Evolutionary conservation across 1,284 basidiomycete species (phyloP), one percentile per base, ranked within the genome.

Genomic region (Apiotrichum akiyoshidainum): DNA sequence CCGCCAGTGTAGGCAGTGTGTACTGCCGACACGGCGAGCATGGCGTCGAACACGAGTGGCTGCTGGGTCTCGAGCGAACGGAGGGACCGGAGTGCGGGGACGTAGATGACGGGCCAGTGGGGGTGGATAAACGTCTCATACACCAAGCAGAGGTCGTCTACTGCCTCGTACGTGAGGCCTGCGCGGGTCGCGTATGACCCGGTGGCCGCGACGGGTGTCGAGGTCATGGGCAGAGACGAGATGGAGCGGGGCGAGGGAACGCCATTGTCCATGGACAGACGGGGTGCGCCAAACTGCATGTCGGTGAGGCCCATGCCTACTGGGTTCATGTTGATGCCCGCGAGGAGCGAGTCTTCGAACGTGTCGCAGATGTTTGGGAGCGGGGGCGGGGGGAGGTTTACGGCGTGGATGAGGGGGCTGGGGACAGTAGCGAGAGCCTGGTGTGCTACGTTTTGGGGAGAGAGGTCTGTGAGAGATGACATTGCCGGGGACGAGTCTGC

Each of bases 41-140:
- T 40, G 2, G 58, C 61, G 39, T 63, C 61, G 17, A 63, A 63
- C n/a, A 63, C 33, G 21, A 63, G 39, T 12, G 61, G 61, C 21
- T 33, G 49, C 42, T 57, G 50, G 0, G 58, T 58, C 42, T 58
- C 55, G 13, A 63, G 61, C n/a, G 46, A 45, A 8, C 61, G 55
- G 22, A 60, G 46, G 11, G 42, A 46, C 8, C 50, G 46, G 17
- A 63, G 42, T 0, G 59, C 55, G 4, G 61, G 61, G 5, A 60
- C 46, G 45, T 63, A 63, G 34, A 63, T 53, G 42, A 59, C 41
- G 5, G 61, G 61, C 61, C 61, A 63, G 61, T 57, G 58, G 5
- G 55, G 58, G 53, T 63, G 61, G 56, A 63, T 60, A 34, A 63
- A 63, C 19, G 61, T 58, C 41, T 60, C 58, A 39, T 55, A 63